A percentile compares a stretch with the other conserved stretches of the same genome.
Evolutionary conservation across 345 rosid species (phyloP).

Genomic region (Cochlearia excelsa): DNA sequence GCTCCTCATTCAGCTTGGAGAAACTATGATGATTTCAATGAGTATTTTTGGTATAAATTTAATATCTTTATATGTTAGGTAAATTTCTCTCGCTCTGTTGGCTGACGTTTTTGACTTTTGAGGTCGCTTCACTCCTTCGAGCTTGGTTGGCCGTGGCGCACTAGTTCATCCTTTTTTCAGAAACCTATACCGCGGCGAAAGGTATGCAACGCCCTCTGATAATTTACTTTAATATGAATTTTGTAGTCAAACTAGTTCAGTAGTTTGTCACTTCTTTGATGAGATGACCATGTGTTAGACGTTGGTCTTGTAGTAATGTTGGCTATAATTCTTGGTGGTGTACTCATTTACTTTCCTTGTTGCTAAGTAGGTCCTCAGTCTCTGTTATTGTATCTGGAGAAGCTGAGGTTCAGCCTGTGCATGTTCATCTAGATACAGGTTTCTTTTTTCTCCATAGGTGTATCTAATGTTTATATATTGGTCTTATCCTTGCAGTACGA

Average conservation of each 20-base stretch:
- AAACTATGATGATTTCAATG: slow-evolving; percentile 97
- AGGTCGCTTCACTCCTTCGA: slow-evolving; percentile 94
- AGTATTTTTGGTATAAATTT: slow-evolving; percentile 72
- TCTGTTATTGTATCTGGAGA: not conserved
- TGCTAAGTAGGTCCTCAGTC: slow-evolving; percentile 15
- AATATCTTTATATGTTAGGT: slow-evolving; percentile 6
- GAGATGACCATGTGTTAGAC: slow-evolving; percentile 19
- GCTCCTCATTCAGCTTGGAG: slow-evolving; percentile 99
- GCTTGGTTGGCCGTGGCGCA: slow-evolving; percentile 94
- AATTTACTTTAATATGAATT: slow-evolving; percentile 3
- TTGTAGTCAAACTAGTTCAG: slow-evolving; percentile 9
- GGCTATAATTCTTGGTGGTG: slow-evolving; percentile 1
- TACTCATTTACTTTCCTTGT: slow-evolving; percentile 19
- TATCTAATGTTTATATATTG: slow-evolving; percentile 24
- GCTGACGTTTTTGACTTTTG: slow-evolving; percentile 32
- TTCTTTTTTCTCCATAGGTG: slow-evolving; percentile 7
- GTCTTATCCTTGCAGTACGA: slow-evolving; percentile 50
- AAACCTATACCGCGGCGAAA: slow-evolving; percentile 65
- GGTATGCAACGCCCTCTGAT: slow-evolving; percentile 43
- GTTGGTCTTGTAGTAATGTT: slow-evolving; percentile 25
- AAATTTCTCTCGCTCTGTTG: slow-evolving; percentile 18
- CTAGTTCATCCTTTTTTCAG: slow-evolving; percentile 59
- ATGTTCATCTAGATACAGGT: slow-evolving; percentile 12
- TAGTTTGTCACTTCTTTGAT: slow-evolving; percentile 9
- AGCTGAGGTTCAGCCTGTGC: slow-evolving; percentile 8